These are phyloP conservation scores for Blastocystis sp. DNA, from an alignment of 352 stramenopile species.

Conservation along the genomic window DNA sequence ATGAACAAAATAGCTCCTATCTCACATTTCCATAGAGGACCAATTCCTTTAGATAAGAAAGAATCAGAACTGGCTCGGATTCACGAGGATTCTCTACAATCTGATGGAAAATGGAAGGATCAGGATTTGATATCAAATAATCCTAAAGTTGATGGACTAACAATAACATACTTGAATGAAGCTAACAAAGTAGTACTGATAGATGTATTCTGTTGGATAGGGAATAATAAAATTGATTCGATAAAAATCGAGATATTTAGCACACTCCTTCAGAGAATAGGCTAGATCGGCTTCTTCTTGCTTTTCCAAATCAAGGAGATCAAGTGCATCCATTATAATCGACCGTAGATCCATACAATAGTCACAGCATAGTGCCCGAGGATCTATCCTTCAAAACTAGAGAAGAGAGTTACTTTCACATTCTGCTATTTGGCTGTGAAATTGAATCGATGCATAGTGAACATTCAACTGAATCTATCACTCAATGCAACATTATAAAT, in stretches of 20 bases:
- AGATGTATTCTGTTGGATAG: background rate
- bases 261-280: background rate
- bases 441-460: too few relatives aligned
- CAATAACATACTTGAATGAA: slow-evolving; percentile 33
- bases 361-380: background rate
- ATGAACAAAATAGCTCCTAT: too few relatives aligned
- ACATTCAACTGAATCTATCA: too few relatives aligned
- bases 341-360: background rate
- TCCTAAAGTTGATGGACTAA: background rate
- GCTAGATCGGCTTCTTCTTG: background rate
- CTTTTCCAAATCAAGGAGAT: background rate
- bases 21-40: slow-evolving; percentile 7
- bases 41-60: background rate
- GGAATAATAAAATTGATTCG: background rate
- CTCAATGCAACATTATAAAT: too few relatives aligned
- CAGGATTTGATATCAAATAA: background rate
- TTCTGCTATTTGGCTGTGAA: too few relatives aligned
- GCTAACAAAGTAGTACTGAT: background rate
- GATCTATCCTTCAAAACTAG: background rate
- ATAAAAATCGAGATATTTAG: slow-evolving; percentile 3
- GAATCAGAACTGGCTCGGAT: background rate
- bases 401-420: too few relatives aligned
- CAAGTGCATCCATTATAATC: background rate
- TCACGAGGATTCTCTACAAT: background rate
- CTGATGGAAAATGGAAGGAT: background rate